Evolutionary conservation across 768 basidiomycete genomes (phyloP).

Genomic region (Russula lepida): DNA sequence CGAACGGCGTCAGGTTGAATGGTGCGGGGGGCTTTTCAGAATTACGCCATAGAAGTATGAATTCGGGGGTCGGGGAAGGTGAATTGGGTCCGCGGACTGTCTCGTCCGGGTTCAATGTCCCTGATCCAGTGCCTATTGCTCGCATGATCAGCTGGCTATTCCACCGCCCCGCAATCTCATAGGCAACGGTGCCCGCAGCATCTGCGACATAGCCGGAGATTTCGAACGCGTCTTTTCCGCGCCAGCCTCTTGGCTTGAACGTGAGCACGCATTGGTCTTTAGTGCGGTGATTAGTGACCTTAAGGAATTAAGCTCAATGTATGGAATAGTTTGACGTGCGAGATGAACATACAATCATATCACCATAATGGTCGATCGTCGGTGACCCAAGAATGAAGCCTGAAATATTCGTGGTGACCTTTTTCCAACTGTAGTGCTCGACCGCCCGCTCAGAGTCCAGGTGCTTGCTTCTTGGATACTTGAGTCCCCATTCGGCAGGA

Average conservation of each 20-base stretch:
- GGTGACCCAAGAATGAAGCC: constrained; percentile 84
- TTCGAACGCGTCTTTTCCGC: constrained; percentile 85
- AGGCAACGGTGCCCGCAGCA: constrained; percentile 50
- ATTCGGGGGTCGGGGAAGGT: constrained; percentile 49
- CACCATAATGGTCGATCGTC: constrained; percentile 63
- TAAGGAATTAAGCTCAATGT: not conserved
- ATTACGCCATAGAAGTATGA: constrained; percentile 88
- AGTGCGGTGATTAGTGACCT: constrained; percentile 87
- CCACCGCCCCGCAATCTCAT: constrained; percentile 94
- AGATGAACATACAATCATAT: constrained; percentile 70
- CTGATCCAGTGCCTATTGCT: constrained; percentile 46
- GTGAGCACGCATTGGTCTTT: constrained; percentile 80
- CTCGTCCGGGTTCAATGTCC: constrained; percentile 66
- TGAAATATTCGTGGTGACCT: constrained; percentile 84
- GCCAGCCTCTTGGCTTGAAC: constrained; percentile 95
- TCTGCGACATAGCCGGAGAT: constrained; percentile 81
- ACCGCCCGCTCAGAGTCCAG: constrained; percentile 37
- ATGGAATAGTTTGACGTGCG: not conserved
- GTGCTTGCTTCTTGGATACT: constrained; percentile 42
- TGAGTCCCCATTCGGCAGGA: constrained; percentile 52
- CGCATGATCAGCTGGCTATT: constrained; percentile 89
- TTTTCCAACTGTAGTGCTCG: constrained; percentile 95
- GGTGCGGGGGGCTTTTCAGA: constrained; percentile 75
- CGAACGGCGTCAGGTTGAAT: constrained; percentile 94
- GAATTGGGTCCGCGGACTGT: constrained; percentile 40